A percentile compares a stretch with the other conserved stretches of the same genome.
These are phyloP conservation scores for Solanum peruvianum DNA, from an alignment of 257 asterid species.

Conservation along the genomic window DNA sequence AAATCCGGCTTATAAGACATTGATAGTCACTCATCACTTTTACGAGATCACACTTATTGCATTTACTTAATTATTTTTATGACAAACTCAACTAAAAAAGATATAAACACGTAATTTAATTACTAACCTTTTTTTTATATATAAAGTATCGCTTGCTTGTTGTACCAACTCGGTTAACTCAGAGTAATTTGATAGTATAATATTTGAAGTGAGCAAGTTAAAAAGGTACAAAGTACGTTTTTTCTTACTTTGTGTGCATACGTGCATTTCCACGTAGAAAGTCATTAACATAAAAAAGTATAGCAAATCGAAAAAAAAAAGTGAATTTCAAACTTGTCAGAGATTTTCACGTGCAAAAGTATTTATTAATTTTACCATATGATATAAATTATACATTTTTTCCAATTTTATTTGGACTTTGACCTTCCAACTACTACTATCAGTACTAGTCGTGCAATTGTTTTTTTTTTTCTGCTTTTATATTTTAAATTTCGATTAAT, in stretches of 20 bases:
- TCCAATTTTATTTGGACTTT: neutral
- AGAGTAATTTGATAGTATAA: neutral
- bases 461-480: no score
- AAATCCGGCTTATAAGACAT: no score
- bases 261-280: neutral
- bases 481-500: no score
- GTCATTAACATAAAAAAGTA: neutral
- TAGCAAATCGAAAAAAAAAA: neutral
- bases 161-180: neutral
- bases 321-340: neutral
- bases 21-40: no score
- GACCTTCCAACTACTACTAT: neutral
- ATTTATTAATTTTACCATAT: neutral
- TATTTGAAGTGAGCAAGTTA: neutral
- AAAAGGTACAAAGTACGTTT: neutral
- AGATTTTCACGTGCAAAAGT: neutral
- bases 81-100: no score
- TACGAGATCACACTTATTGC: no score
- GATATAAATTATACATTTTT: neutral
- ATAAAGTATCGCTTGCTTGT: rapidly evolving
- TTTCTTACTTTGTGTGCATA: neutral
- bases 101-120: no score
- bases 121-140: no score
- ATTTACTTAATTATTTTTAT: no score
- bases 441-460: neutral